Conservation (phyloP, 495 filamentous ascomycete species). For the Tuber microsphaerosporum region DNA sequence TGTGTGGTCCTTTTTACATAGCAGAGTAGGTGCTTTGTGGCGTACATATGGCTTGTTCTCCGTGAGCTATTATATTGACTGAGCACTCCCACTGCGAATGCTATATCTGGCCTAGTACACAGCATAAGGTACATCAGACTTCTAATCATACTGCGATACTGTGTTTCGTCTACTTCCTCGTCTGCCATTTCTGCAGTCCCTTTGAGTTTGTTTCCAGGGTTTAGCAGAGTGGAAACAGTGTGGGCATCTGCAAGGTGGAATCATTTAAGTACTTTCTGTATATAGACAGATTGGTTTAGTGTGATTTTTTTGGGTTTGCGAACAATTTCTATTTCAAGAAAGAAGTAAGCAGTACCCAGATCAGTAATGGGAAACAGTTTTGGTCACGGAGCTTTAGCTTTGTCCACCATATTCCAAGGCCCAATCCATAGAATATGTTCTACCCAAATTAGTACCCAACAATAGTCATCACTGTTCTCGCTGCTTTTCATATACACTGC, state of each 20-base stretch:
- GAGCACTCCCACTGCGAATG: background rate
- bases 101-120: background rate
- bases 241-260: background rate
- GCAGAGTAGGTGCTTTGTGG: no score
- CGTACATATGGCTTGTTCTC: no score
- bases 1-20: no score
- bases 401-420: accelerated
- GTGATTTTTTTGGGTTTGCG: no score
- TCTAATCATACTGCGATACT: background rate
- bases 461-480: background rate
- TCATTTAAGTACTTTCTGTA: background rate
- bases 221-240: background rate
- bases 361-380: no score
- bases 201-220: background rate
- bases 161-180: background rate
- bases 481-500: background rate
- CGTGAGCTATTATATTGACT: no score
- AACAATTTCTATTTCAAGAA: no score
- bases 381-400: no score
- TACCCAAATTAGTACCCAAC: background rate
- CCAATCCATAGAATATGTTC: background rate
- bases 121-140: background rate
- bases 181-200: no score
- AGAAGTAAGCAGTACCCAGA: no score
- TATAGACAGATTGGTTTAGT: no score